Percentiles rank a stretch among this genome's conserved stretches.
Evolutionary conservation across 331 rosid genomes (phyloP).

Genomic region (Acacia concinna): DNA sequence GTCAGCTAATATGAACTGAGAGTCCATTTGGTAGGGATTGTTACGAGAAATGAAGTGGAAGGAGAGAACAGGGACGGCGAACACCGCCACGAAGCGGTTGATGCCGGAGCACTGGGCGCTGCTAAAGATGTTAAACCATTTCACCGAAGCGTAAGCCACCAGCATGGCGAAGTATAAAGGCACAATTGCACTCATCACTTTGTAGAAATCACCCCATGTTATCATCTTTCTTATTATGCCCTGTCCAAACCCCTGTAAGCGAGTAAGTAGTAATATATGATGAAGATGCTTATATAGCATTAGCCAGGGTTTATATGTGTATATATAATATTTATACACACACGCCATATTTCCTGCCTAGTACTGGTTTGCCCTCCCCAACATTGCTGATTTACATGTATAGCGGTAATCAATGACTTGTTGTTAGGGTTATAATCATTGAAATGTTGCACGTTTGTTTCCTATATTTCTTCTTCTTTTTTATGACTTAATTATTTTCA

Average conservation of each 20-base stretch:
- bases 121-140: conserved; percentile 65
- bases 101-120: conserved; percentile 66
- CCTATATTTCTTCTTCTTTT: background rate
- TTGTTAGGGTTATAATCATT: conserved; percentile 36
- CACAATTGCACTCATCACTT: conserved; percentile 72
- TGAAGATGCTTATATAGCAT: background rate
- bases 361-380: conserved; percentile 48
- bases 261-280: background rate
- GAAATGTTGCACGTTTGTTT: conserved; percentile 20
- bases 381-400: conserved; percentile 9
- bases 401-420: conserved; percentile 16
- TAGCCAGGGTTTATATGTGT: conserved; percentile 28
- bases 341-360: background rate
- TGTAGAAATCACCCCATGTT: conserved; percentile 61
- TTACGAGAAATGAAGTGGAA: conserved; percentile 71
- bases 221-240: conserved; percentile 37
- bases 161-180: conserved; percentile 61
- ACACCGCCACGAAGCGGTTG: conserved; percentile 81
- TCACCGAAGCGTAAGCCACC: conserved; percentile 50
- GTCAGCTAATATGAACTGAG: conserved; percentile 58
- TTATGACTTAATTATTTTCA: background rate
- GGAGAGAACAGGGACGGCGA: conserved; percentile 69
- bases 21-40: conserved; percentile 70
- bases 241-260: background rate
- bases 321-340: too few species aligned